Evolutionary conservation across 768 basidiomycete species (phyloP).

Genomic region (Pulveroboletus sp.): DNA sequence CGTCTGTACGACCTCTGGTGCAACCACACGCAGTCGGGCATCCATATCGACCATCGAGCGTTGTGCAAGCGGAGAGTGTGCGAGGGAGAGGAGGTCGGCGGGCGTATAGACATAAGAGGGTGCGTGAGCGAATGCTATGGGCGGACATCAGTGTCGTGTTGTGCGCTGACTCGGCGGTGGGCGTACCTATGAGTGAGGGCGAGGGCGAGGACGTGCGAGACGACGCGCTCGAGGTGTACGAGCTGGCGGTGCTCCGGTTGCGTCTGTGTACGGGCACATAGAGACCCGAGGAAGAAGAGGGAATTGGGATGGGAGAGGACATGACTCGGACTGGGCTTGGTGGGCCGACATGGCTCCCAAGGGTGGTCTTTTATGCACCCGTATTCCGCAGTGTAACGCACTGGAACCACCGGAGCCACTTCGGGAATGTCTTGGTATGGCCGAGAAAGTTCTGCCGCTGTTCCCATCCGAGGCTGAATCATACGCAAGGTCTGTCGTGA

Average conservation of each 20-base stretch:
- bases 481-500: slow-evolving; percentile 1
- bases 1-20: slow-evolving; percentile 27
- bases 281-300: slow-evolving; percentile 15
- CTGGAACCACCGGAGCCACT: background rate
- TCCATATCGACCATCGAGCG: slow-evolving; percentile 4
- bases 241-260: slow-evolving; percentile 10
- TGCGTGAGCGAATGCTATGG: too few relatives aligned
- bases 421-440: background rate
- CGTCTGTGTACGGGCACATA: slow-evolving; percentile 45
- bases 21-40: slow-evolving; percentile 11
- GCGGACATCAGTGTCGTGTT: too few relatives aligned
- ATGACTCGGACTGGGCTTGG: slow-evolving; percentile 12
- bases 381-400: background rate
- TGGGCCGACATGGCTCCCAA: too few relatives aligned
- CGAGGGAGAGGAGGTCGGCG: slow-evolving; percentile 22
- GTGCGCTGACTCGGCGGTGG: too few relatives aligned
- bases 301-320: slow-evolving; percentile 25
- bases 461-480: background rate
- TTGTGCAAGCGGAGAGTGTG: slow-evolving; percentile 20
- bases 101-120: slow-evolving; percentile 21
- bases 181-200: too few relatives aligned
- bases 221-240: background rate
- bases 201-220: background rate
- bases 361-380: background rate
- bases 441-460: slow-evolving; percentile 19